Conservation (phyloP, 2,329 filamentous ascomycete species). For the Sordariomycetes sp. region DNA sequence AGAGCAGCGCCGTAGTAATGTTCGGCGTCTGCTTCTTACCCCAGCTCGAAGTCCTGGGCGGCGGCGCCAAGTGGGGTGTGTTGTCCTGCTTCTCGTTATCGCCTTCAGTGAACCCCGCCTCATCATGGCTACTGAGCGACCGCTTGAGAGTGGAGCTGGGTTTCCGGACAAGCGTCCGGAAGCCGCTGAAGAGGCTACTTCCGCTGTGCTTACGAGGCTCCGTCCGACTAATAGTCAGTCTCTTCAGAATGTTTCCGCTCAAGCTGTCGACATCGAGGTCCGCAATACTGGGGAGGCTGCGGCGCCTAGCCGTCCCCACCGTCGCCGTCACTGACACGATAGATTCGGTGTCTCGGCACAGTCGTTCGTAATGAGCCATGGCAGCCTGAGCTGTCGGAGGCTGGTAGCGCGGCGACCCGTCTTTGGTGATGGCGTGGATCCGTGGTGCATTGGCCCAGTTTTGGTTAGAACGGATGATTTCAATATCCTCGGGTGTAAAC, state of each 20-base stretch:
- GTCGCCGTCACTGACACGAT: slow-evolving; percentile 52
- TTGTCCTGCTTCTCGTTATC: slow-evolving; percentile 21
- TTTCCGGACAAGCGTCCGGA: slow-evolving; percentile 35
- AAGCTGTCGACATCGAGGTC: slow-evolving; percentile 43
- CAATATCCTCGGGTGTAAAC: slow-evolving; percentile 30
- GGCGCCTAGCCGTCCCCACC: slow-evolving; percentile 50
- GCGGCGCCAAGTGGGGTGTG: slow-evolving; percentile 30
- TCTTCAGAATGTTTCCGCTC: slow-evolving; percentile 50
- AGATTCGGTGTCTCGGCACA: slow-evolving; percentile 42
- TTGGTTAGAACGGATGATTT: slow-evolving; percentile 32
- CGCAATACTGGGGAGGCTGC: slow-evolving; percentile 44
- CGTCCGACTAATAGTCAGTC: slow-evolving; percentile 38
- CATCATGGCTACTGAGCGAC: slow-evolving; percentile 24
- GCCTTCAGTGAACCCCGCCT: neutral
- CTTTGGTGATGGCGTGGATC: slow-evolving; percentile 27
- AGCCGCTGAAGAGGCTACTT: slow-evolving; percentile 30
- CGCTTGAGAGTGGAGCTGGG: slow-evolving; percentile 36
- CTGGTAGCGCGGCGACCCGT: slow-evolving; percentile 21
- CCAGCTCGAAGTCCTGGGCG: slow-evolving; percentile 37
- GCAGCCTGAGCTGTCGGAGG: slow-evolving; percentile 38
- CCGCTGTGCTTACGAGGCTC: slow-evolving; percentile 24
- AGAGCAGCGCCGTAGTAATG: slow-evolving; percentile 44
- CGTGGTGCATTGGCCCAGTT: slow-evolving; percentile 36
- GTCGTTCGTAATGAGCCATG: slow-evolving; percentile 35
- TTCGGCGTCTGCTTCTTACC: slow-evolving; percentile 36